A percentile compares a stretch with the other conserved stretches of the same genome.
These are phyloP conservation scores for Tylopilus balloui DNA, from an alignment of 768 basidiomycete genomes.

Conservation along the genomic window DNA sequence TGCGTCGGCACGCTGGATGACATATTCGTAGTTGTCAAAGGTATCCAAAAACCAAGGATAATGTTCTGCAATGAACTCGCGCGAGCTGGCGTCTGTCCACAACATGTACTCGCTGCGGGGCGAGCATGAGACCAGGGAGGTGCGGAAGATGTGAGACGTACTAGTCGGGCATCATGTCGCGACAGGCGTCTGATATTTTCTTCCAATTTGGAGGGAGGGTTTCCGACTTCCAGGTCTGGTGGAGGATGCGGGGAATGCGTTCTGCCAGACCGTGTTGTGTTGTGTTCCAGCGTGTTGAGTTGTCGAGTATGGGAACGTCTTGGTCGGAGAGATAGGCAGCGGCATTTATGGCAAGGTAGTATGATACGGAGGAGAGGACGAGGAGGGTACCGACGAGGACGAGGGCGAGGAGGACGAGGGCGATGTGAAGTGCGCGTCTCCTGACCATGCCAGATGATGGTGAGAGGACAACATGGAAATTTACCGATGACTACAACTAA, in stretches of 20 bases:
- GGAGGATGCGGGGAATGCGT: conserved; percentile 85
- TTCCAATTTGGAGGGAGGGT: conserved; percentile 80
- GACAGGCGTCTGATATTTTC: conserved; percentile 75
- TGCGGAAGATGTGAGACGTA: conserved; percentile 40
- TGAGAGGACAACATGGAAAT: not conserved
- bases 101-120: conserved; percentile 82
- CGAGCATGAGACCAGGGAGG: conserved; percentile 15
- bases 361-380: conserved; percentile 88
- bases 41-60: conserved; percentile 94
- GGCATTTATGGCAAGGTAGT: conserved; percentile 79
- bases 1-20: conserved; percentile 92
- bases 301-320: conserved; percentile 60
- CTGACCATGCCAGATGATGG: conserved; percentile 34
- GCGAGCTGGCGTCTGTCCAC: conserved; percentile 91
- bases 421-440: conserved; percentile 42
- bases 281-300: conserved; percentile 59
- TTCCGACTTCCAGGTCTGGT: conserved; percentile 98
- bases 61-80: conserved; percentile 81
- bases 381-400: conserved; percentile 84
- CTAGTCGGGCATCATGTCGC: conserved; percentile 95
- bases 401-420: conserved; percentile 60
- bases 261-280: conserved; percentile 59
- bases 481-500: not conserved
- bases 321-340: conserved; percentile 75
- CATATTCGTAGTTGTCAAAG: conserved; percentile 87